Evolutionary conservation across 1,284 basidiomycete species (phyloP).

Genomic region (Cryptococcus sp.): DNA sequence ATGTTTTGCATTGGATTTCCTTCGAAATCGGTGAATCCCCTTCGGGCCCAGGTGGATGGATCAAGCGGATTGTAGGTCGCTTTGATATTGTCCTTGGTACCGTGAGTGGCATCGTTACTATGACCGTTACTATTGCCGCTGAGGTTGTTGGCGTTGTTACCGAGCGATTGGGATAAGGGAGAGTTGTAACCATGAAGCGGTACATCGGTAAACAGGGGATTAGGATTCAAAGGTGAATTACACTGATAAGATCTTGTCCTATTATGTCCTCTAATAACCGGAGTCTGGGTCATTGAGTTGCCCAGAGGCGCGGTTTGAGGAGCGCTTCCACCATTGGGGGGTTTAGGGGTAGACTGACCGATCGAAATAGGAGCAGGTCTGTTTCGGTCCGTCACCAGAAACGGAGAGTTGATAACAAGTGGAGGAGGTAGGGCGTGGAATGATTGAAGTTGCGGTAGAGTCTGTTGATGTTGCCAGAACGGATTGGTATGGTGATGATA

Average conservation of each 20-base stretch:
- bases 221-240: not conserved
- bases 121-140: not conserved
- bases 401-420: conserved; percentile 3
- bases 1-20: not conserved
- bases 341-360: not conserved
- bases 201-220: not conserved
- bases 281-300: not conserved
- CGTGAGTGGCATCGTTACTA: not conserved
- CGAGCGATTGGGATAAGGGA: too few relatives aligned
- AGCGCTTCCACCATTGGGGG: not conserved
- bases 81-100: not conserved
- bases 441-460: not conserved
- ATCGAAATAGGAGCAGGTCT: not conserved
- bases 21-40: conserved; percentile 11
- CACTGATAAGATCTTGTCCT: not conserved
- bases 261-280: not conserved
- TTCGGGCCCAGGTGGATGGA: conserved; percentile 15
- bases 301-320: not conserved
- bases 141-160: not conserved
- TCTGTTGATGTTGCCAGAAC: not conserved
- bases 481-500: conserved; percentile 11
- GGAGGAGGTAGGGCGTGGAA: conserved; percentile 17
- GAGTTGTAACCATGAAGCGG: too few relatives aligned
- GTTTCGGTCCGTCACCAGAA: conserved; percentile 1
- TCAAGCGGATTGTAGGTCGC: conserved; percentile 8